phyloP scores from a whole-genome alignment of 2,329 filamentous ascomycete species.

The Neonectria punicea region DNA sequence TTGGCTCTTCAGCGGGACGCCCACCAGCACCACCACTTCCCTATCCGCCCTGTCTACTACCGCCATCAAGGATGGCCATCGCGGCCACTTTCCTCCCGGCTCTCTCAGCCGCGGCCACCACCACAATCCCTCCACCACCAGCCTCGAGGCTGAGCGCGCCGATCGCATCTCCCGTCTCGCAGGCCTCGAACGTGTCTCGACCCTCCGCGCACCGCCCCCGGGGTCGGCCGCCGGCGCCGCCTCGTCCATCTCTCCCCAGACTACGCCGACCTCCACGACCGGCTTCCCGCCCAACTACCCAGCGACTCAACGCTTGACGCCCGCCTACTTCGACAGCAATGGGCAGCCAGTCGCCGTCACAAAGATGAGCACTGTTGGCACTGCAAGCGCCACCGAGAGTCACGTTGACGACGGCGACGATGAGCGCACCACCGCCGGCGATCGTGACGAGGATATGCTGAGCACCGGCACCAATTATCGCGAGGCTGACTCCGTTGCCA shows the following conservation, averaged over 20 bases:
- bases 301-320: conserved; percentile 56
- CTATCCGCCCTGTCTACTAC: conserved; percentile 92
- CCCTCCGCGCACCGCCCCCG: conserved; percentile 68
- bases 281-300: conserved; percentile 56
- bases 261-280: conserved; percentile 60
- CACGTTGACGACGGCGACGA: conserved; percentile 67
- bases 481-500: conserved; percentile 69
- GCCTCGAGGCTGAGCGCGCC: conserved; percentile 89
- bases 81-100: conserved; percentile 75
- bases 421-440: conserved; percentile 63
- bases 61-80: conserved; percentile 95
- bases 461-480: conserved; percentile 73
- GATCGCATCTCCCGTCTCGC: conserved; percentile 95
- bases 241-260: conserved; percentile 60
- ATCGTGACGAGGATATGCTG: conserved; percentile 73
- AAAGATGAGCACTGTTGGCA: conserved; percentile 91
- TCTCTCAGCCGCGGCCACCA: conserved; percentile 66
- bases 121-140: conserved; percentile 71
- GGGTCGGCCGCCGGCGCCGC: conserved; percentile 43
- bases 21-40: conserved; percentile 91
- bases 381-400: conserved; percentile 87
- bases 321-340: conserved; percentile 84
- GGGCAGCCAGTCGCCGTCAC: conserved; percentile 74
- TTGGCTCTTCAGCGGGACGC: conserved; percentile 75
- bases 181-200: conserved; percentile 87